Percentiles rank a stretch among this genome's conserved stretches.
These are phyloP conservation scores for Pleurotus tuoliensis DNA, from an alignment of 768 basidiomycete species.

Conservation along the genomic window DNA sequence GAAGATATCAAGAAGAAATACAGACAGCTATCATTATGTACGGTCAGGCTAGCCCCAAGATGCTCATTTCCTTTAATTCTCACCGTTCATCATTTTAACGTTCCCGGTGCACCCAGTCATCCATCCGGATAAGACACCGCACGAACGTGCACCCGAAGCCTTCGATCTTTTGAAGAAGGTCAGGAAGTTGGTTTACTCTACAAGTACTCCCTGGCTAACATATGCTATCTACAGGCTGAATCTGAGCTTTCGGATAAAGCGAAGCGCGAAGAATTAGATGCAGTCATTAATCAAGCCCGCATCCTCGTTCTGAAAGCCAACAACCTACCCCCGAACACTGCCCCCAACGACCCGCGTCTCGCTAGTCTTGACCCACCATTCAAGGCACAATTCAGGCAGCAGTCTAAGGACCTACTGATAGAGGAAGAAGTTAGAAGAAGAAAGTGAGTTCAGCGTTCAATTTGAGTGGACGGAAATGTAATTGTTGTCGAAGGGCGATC, in stretches of 20 bases:
- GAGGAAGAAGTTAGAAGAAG: slow-evolving; percentile 85
- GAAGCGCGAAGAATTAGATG: slow-evolving; percentile 80
- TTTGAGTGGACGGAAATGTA: background rate
- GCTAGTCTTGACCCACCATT: slow-evolving; percentile 56
- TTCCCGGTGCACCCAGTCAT: slow-evolving; percentile 57
- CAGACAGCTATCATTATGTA: slow-evolving; percentile 80
- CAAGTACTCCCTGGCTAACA: background rate
- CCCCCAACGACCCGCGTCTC: slow-evolving; percentile 57
- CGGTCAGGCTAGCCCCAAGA: slow-evolving; percentile 23
- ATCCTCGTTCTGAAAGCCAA: slow-evolving; percentile 58
- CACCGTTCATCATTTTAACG: background rate
- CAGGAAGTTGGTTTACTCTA: slow-evolving; percentile 7
- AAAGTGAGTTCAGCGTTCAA: slow-evolving; percentile 49
- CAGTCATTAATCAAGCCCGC: slow-evolving; percentile 74
- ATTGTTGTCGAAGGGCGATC: slow-evolving; percentile 52
- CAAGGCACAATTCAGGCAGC: slow-evolving; percentile 60
- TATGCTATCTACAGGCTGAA: slow-evolving; percentile 58
- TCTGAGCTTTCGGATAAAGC: slow-evolving; percentile 75
- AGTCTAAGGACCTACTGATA: slow-evolving; percentile 81
- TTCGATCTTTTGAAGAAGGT: slow-evolving; percentile 95
- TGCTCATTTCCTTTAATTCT: slow-evolving; percentile 1
- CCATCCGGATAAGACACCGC: slow-evolving; percentile 96
- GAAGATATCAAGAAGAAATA: slow-evolving; percentile 91
- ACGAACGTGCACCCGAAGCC: slow-evolving; percentile 84
- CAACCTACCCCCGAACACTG: slow-evolving; percentile 55